These are phyloP conservation scores for Hyaloscypha hepaticicola DNA, from an alignment of 495 filamentous ascomycete genomes.

Conservation along the genomic window DNA sequence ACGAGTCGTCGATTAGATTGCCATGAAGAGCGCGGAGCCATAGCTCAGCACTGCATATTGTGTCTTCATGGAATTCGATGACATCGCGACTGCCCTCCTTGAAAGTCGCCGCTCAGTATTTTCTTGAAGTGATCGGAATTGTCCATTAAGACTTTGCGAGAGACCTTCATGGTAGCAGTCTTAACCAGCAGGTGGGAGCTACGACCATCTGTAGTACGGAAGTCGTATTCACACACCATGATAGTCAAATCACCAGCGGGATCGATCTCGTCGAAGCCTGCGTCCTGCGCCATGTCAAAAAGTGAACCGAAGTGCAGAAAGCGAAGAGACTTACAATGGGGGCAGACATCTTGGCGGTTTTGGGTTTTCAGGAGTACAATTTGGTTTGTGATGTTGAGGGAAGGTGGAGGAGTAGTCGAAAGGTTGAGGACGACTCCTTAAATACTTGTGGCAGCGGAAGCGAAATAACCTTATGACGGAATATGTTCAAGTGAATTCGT, in stretches of 20 bases:
- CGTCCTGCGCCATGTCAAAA: not conserved
- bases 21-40: slow-evolving; percentile 1
- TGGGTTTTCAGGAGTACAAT: not conserved
- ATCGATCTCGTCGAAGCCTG: not conserved
- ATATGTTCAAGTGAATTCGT: not conserved
- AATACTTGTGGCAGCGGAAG: not conserved
- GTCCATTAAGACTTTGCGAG: slow-evolving; percentile 1
- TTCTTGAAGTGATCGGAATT: not conserved
- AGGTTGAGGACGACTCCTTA: not conserved
- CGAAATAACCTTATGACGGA: not conserved
- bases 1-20: not conserved
- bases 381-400: not conserved
- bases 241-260: not conserved
- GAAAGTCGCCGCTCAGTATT: not conserved
- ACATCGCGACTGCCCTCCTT: not conserved
- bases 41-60: not conserved
- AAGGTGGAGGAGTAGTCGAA: not conserved
- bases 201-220: not conserved
- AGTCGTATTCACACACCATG: not conserved
- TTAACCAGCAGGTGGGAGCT: not conserved
- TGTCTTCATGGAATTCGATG: not conserved
- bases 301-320: not conserved
- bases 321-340: not conserved
- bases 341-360: not conserved
- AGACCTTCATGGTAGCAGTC: not conserved